Base-by-base conservation (phyloP, 2,329 filamentous ascomycete species). In the Apiospora saccharicola region DNA sequence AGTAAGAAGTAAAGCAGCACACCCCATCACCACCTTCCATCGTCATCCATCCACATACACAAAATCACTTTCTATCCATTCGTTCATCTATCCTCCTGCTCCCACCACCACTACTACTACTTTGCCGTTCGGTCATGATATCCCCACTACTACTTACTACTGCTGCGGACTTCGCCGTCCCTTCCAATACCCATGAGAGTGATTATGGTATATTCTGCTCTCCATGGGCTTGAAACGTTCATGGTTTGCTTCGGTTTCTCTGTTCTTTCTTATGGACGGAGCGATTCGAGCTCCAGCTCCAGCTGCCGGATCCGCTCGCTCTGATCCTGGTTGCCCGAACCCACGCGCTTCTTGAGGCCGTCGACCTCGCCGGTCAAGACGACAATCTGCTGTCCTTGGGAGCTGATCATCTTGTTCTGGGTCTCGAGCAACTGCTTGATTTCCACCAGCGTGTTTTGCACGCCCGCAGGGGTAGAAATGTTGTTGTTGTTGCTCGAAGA, bases 341-440 rank as follows among this genome's bases (percentile, higher is more conserved):
- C 89, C 73, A 95, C 87, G 81, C 91, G 93, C 82, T 90, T 90
- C 89, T 97, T 97, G 77, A 98, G 86, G 22, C 89, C 88, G 79
- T 96, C 94, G 19, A 97, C 91, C 82, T 97, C 94, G 43, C 85
- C 83, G 3, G 93, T 89, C 68, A 97, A 84, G 41, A 87, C 86
- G 69, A 87, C 87, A 77, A 97, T 94, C 81, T 95, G 92, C 79
- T 93, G 88, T 34, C 57, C 69, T 83, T 98, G 93, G n/a, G 89
- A 86, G 74, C 86, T 90, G 79, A 98, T 93, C 75, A 94, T 90
- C 85, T 90, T 90, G 71, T 90, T 94, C 83, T 98, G 95, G 75
- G 89, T 88, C 81, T 94, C 90, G 46, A 98, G 86, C 77, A 96
- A 85, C 71, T 89, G 85, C 83, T 94, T 96, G 83, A 97, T 96